Percentiles rank a stretch among this genome's conserved stretches.
Conservation (phyloP, 1,284 basidiomycete genomes). For the Marasmius oreades region DNA sequence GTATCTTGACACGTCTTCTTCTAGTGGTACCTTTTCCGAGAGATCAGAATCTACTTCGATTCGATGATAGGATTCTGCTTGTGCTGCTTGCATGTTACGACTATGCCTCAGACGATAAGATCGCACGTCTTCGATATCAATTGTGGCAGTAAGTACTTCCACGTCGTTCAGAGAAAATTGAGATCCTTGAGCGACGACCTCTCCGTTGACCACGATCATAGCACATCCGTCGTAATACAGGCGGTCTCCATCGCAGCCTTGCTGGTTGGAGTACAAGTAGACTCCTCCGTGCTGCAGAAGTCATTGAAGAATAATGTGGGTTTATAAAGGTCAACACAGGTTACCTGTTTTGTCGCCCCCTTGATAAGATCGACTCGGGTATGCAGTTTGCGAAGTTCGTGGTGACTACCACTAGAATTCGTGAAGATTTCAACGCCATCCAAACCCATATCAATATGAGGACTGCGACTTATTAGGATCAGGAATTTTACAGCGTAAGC, state of each 20-base stretch:
- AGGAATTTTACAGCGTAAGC: slow-evolving; percentile 6
- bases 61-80: slow-evolving; percentile 69
- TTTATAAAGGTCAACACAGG: not conserved
- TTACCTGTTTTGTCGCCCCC: slow-evolving; percentile 92
- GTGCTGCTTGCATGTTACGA: slow-evolving; percentile 87
- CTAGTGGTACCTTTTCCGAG: slow-evolving; percentile 57
- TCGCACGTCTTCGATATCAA: slow-evolving; percentile 94
- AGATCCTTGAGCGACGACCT: slow-evolving; percentile 89
- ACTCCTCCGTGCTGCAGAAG: slow-evolving; percentile 81
- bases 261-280: slow-evolving; percentile 98
- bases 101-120: slow-evolving; percentile 81
- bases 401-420: slow-evolving; percentile 96
- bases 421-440: slow-evolving; percentile 99
- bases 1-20: slow-evolving; percentile 50
- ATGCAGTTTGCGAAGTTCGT: slow-evolving; percentile 93
- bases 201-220: slow-evolving; percentile 93
- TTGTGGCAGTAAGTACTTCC: slow-evolving; percentile 92
- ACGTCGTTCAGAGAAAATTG: slow-evolving; percentile 97
- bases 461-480: slow-evolving; percentile 43
- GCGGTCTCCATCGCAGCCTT: slow-evolving; percentile 97
- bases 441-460: slow-evolving; percentile 94
- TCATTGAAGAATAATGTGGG: slow-evolving; percentile 1
- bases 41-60: slow-evolving; percentile 78
- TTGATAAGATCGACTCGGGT: slow-evolving; percentile 92
- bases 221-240: slow-evolving; percentile 98